Evolutionary conservation across 257 asterid species (phyloP).

Genomic region (Gardenia jasminoides): DNA sequence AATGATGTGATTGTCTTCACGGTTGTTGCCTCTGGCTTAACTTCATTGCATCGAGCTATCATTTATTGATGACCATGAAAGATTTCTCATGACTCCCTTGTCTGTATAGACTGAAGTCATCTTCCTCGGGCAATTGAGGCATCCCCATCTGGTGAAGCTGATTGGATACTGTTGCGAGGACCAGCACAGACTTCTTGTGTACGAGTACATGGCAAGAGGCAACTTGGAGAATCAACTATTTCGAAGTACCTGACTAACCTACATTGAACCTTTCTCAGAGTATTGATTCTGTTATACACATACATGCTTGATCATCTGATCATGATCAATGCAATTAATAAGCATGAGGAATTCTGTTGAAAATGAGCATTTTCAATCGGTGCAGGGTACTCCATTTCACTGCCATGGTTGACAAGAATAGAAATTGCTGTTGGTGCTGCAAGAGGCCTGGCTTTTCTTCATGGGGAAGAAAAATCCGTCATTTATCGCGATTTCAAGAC

Average conservation of each 20-base stretch:
- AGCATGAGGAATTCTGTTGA: background rate
- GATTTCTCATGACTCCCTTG: background rate
- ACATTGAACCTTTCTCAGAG: background rate
- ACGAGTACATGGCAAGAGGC: slow-evolving; percentile 78
- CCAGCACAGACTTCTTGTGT: slow-evolving; percentile 78
- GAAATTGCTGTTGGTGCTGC: slow-evolving; percentile 76
- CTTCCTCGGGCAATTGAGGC: slow-evolving; percentile 76
- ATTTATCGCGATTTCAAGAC: slow-evolving; percentile 81
- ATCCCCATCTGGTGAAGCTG: slow-evolving; percentile 73
- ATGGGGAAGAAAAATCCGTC: slow-evolving; percentile 70
- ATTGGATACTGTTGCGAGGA: slow-evolving; percentile 87
- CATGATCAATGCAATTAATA: too few species aligned
- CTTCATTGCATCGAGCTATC: background rate
- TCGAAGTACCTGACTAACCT: slow-evolving; percentile 38
- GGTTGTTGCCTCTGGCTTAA: background rate
- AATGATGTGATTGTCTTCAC: background rate
- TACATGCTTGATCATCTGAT: background rate
- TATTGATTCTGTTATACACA: background rate
- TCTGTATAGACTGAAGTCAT: slow-evolving; percentile 64
- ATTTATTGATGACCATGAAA: background rate
- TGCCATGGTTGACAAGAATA: slow-evolving; percentile 73
- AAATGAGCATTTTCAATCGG: background rate
- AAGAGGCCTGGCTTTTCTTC: slow-evolving; percentile 78
- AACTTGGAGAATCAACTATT: slow-evolving; percentile 72
- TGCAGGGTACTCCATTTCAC: slow-evolving; percentile 53